Percentiles rank a stretch among this genome's conserved stretches.
These are phyloP conservation scores for Saccharomyces hybrid DNA, from an alignment of 1,139 yeast species.

Conservation along the genomic window DNA sequence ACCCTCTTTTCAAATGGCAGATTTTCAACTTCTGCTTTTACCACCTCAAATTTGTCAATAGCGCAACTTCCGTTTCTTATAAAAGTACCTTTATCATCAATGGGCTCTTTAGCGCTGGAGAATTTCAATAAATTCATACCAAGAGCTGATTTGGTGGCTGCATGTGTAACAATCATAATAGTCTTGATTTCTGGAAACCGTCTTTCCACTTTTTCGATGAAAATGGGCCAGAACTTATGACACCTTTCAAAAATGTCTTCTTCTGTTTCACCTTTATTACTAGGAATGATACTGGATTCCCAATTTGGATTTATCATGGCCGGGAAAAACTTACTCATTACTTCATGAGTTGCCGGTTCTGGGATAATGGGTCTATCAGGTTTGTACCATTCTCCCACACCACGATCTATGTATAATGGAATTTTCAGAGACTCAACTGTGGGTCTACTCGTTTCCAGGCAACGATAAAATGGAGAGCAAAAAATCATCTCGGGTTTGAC, in stretches of 20 bases:
- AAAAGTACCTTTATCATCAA: slow-evolving; percentile 41
- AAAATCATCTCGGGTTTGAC: slow-evolving; percentile 55
- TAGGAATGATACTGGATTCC: slow-evolving; percentile 45
- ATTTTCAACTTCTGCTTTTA: not conserved
- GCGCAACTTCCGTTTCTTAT: slow-evolving; percentile 49
- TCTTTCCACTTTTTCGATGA: slow-evolving; percentile 47
- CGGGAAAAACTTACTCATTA: slow-evolving; percentile 45
- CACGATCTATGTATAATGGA: slow-evolving; percentile 57
- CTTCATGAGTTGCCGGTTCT: slow-evolving; percentile 47
- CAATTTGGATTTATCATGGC: slow-evolving; percentile 39
- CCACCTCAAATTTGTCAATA: slow-evolving; percentile 43
- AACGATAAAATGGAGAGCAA: slow-evolving; percentile 80
- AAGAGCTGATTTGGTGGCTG: slow-evolving; percentile 72
- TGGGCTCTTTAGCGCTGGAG: slow-evolving; percentile 38
- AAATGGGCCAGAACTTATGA: slow-evolving; percentile 39
- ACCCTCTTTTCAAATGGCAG: slow-evolving; percentile 16
- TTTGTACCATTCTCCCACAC: slow-evolving; percentile 65
- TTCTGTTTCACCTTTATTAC: slow-evolving; percentile 56
- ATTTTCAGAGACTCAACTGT: slow-evolving; percentile 48
- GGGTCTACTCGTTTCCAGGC: slow-evolving; percentile 74
- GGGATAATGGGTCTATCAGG: slow-evolving; percentile 47
- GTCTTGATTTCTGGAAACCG: slow-evolving; percentile 47
- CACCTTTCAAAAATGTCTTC: slow-evolving; percentile 54
- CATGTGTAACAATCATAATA: slow-evolving; percentile 63
- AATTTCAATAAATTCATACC: slow-evolving; percentile 58